Evolutionary conservation across 768 basidiomycete species (phyloP).

Genomic region (Cystobasidium tubakii): DNA sequence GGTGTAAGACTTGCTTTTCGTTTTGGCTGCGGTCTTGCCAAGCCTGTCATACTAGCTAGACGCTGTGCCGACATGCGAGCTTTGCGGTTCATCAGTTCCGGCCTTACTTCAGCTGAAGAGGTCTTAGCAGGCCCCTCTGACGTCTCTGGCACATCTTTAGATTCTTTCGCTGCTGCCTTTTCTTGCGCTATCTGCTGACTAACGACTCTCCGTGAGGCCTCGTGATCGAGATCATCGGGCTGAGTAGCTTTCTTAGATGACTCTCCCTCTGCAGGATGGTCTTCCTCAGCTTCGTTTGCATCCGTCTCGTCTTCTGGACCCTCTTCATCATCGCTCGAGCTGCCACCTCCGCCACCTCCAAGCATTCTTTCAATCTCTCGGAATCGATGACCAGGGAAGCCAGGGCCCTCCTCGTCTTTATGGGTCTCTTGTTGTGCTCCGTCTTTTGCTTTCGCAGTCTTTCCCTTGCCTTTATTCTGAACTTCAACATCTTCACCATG

Average conservation of each 20-base stretch:
- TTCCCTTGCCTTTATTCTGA: not conserved
- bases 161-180: not conserved
- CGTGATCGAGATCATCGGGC: not conserved
- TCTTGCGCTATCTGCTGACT: not conserved
- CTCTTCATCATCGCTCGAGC: not conserved
- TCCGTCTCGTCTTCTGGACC: not conserved
- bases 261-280: not conserved
- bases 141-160: not conserved
- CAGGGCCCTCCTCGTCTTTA: conserved; percentile 3
- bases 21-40: not conserved
- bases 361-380: conserved; percentile 26
- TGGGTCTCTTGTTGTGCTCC: not conserved
- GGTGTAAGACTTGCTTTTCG: conserved; percentile 20
- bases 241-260: not conserved
- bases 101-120: not conserved
- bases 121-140: not conserved
- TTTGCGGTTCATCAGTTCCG: not conserved
- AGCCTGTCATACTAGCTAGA: conserved; percentile 3
- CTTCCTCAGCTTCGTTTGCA: not conserved
- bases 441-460: not conserved
- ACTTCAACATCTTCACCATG: conserved; percentile 23
- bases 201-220: not conserved
- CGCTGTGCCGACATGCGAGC: not conserved
- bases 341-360: conserved; percentile 9
- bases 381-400: conserved; percentile 29